Evolutionary conservation across 106 monocot species (phyloP).

Genomic region (Dactylorhiza incarnata): DNA sequence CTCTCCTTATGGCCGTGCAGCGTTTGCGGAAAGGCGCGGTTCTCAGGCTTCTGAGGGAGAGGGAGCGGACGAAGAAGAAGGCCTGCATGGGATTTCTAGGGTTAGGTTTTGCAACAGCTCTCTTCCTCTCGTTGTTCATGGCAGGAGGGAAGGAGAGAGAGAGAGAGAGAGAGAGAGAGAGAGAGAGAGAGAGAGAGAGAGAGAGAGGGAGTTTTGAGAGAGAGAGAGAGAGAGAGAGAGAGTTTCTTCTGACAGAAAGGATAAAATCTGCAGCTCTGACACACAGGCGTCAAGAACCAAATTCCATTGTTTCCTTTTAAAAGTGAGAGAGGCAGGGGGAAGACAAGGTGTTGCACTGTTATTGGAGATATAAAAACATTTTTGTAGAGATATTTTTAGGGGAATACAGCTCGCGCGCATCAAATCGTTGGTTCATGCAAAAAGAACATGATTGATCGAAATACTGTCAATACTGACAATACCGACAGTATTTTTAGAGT

Average conservation of each 20-base stretch:
- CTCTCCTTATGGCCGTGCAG: conserved; percentile 21
- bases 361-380: neutral
- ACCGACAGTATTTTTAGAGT: too few species aligned
- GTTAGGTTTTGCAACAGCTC: conserved; percentile 18
- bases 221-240: conserved; percentile 11
- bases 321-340: neutral
- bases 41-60: conserved; percentile 16
- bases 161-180: conserved; percentile 12
- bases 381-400: too few species aligned
- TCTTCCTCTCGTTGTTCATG: conserved; percentile 1
- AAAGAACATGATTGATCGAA: too few species aligned
- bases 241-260: conserved; percentile 11
- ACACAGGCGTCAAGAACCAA: conserved; percentile 1
- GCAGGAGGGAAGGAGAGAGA: neutral
- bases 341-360: neutral
- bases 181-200: neutral
- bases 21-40: conserved; percentile 9
- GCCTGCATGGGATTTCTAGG: conserved; percentile 30
- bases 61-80: conserved; percentile 35
- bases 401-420: too few species aligned
- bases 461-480: too few species aligned
- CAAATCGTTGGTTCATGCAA: too few species aligned
- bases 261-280: conserved; percentile 7
- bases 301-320: neutral
- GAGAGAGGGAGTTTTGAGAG: conserved; percentile 6